Conservation (phyloP, 345 rosid species). For the Hibiscus trionum region DNA sequence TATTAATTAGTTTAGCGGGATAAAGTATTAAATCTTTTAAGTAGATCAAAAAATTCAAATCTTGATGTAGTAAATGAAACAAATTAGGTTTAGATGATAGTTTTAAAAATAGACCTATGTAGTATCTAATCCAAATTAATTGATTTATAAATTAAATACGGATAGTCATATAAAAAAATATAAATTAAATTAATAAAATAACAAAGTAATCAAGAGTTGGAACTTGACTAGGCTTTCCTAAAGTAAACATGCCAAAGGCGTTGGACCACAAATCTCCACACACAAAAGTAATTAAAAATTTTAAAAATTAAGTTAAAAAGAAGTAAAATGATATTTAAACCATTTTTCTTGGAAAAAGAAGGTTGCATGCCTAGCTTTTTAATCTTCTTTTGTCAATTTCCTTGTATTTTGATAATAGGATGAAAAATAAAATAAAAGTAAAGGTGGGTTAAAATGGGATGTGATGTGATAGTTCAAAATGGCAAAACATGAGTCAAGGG, state of each 20-base stretch:
- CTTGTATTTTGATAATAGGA: neutral
- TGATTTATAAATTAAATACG: no score
- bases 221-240: neutral
- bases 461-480: constrained; percentile 3
- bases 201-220: no score
- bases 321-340: no score
- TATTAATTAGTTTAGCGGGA: no score
- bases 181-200: no score
- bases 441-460: neutral
- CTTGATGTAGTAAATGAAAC: no score
- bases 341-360: neutral
- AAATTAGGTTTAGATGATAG: no score
- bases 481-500: neutral
- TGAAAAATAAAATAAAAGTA: neutral
- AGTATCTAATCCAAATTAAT: no score
- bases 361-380: neutral
- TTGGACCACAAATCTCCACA: neutral
- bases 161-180: no score
- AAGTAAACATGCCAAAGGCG: neutral
- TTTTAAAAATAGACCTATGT: no score
- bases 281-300: neutral
- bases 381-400: neutral
- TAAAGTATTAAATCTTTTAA: no score
- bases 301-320: neutral
- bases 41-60: no score